Evolutionary conservation across 345 rosid species (phyloP).

Genomic region (Acer negundo): DNA sequence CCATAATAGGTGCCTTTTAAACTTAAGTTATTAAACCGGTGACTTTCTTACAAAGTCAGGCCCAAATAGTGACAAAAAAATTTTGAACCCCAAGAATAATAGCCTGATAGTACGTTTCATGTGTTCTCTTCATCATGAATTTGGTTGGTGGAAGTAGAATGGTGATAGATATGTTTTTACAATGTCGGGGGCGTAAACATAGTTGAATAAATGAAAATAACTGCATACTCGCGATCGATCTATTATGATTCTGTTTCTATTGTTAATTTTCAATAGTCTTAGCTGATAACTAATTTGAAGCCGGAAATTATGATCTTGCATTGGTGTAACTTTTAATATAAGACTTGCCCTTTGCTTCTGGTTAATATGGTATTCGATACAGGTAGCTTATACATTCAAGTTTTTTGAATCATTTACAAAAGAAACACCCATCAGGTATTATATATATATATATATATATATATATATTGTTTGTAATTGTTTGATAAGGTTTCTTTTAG

Average conservation of each 20-base stretch:
- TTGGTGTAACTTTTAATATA: slow-evolving; percentile 4
- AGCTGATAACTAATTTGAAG: not conserved
- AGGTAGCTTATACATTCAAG: slow-evolving; percentile 37
- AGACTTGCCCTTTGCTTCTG: slow-evolving; percentile 14
- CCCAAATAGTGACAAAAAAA: too few relatives aligned
- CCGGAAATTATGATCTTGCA: too few relatives aligned
- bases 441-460: not conserved
- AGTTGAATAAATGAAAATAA: not conserved
- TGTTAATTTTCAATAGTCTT: not conserved
- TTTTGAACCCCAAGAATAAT: not conserved
- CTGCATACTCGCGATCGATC: not conserved
- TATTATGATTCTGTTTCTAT: too few relatives aligned
- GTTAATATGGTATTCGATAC: not conserved
- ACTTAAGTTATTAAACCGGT: too few relatives aligned
- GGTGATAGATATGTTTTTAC: not conserved
- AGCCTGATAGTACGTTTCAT: not conserved
- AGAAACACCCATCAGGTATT: slow-evolving; percentile 44
- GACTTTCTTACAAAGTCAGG: too few relatives aligned
- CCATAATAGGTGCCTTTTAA: too few relatives aligned
- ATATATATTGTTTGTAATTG: too few relatives aligned
- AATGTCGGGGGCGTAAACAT: not conserved
- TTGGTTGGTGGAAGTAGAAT: not conserved
- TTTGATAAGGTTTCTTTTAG: not conserved
- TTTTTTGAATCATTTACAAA: slow-evolving; percentile 44
- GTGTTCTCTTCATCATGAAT: not conserved